A percentile compares a stretch with the other conserved stretches of the same genome.
Evolutionary conservation across 768 basidiomycete species (phyloP).

Genomic region (Lanmaoa pseudosensibilis): DNA sequence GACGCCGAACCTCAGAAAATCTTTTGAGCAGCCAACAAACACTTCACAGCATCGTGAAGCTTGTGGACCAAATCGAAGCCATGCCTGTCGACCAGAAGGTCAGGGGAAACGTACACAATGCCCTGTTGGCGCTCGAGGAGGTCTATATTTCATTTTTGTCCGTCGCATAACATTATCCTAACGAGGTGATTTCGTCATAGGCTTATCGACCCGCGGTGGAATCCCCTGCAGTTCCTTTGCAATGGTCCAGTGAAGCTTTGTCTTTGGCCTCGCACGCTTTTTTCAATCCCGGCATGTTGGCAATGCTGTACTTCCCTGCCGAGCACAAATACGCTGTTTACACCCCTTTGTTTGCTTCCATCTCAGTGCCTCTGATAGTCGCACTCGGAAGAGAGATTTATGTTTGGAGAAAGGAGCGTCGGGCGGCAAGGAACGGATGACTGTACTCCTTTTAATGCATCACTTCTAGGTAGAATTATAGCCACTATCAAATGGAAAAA

Average conservation of each 20-base stretch:
- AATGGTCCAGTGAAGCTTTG: slow-evolving; percentile 61
- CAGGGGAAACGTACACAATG: slow-evolving; percentile 63
- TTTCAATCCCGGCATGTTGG: slow-evolving; percentile 96
- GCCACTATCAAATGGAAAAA: slow-evolving; percentile 7
- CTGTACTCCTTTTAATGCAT: not conserved
- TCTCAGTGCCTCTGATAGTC: slow-evolving; percentile 78
- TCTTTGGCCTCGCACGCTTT: slow-evolving; percentile 80
- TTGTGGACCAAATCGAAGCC: slow-evolving; percentile 83
- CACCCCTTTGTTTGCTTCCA: slow-evolving; percentile 90
- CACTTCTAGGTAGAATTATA: slow-evolving; percentile 9
- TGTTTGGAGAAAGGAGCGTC: slow-evolving; percentile 49
- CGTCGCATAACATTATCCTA: slow-evolving; percentile 1
- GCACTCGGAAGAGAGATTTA: slow-evolving; percentile 71
- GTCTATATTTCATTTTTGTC: slow-evolving; percentile 41
- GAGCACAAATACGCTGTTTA: slow-evolving; percentile 99
- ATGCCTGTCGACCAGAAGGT: slow-evolving; percentile 90
- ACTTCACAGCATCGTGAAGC: slow-evolving; percentile 75
- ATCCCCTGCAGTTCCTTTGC: slow-evolving; percentile 41
- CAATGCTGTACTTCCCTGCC: slow-evolving; percentile 93
- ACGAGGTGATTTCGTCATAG: slow-evolving; percentile 18
- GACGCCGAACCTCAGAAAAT: slow-evolving; percentile 71
- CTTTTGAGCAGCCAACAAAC: slow-evolving; percentile 67
- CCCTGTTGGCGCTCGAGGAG: slow-evolving; percentile 71
- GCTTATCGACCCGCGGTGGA: slow-evolving; percentile 21
- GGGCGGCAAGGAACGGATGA: slow-evolving; percentile 15